Base-by-base conservation (phyloP, 495 filamentous ascomycete genomes). In the Penicillium crystallinum region DNA sequence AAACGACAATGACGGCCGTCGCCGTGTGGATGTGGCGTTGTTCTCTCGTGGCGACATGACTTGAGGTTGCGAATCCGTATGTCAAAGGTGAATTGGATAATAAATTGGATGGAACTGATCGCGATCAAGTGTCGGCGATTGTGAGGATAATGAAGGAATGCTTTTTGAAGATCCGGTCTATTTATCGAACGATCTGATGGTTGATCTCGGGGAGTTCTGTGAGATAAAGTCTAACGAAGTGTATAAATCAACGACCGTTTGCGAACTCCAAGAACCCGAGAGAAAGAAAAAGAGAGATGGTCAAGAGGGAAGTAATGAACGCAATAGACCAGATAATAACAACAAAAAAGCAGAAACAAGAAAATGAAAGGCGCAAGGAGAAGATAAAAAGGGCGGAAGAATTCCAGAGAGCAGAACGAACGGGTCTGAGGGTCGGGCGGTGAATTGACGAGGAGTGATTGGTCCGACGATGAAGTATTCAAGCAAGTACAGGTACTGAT, bases 31-130 rank as follows among this genome's bases (percentile, higher is more conserved):
- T 56, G 53, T 37, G 40, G 42, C 49, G 29, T 48, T 56, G 15
- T 43, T 46, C 37, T 76, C 70, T 59, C 66, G 62, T 52, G 65
- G 66, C 53, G 69, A 64, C 73, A 76, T 76, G 38, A 59, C 55
- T 56, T 50, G 30, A 37, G n/a, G 21, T 41, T 35, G 49, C 31
- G 29, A 15, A 14, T 23, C 43, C 18, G 15, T 40, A 38, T 33
- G 42, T 23, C 37, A 14, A 27, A 17, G 31, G 41, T 8, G 14
- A 36, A 44, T 30, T 40, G 19, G 14, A 38, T 41, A 44, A 40
- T n/a, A 45, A 41, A 38, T 29, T 27, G 34, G 29, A 14, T 23
- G 36, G 35, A 37, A 19, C 15, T 39, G 17, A 38, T 30, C 27
- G 22, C 23, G 21, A 23, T 18, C 29, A 44, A 43, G 10, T 11